A percentile compares a stretch with the other conserved stretches of the same genome.
phyloP scores from a whole-genome alignment of 441 rosid genomes.

The Arabidopsis lyrata region DNA sequence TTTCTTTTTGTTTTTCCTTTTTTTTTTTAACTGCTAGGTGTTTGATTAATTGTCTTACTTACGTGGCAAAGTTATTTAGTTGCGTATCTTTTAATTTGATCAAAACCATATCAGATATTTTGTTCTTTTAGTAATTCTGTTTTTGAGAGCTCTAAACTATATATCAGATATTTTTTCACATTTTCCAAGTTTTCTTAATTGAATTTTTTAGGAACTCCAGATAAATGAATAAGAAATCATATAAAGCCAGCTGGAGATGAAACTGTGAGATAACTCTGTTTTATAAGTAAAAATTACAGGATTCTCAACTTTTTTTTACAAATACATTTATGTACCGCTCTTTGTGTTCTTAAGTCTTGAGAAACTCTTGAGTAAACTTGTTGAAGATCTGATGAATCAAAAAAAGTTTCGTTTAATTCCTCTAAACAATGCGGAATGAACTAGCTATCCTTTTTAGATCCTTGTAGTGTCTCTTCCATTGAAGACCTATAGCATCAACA shows the following conservation, averaged over 20 bases:
- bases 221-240: too few species aligned
- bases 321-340: neutral
- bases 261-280: neutral
- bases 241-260: neutral
- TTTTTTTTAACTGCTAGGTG: neutral
- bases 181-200: neutral
- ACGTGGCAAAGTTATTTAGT: neutral
- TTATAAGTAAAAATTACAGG: neutral
- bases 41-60: neutral
- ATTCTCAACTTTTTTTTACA: constrained; percentile 12
- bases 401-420: neutral
- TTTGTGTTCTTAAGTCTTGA: neutral
- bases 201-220: too few species aligned
- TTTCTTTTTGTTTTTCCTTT: neutral
- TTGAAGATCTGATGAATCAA: neutral
- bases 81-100: neutral
- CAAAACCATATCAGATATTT: neutral
- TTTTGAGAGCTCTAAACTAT: too few species aligned
- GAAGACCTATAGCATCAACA: constrained; percentile 65
- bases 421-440: constrained; percentile 80
- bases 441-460: constrained; percentile 88
- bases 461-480: constrained; percentile 93
- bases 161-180: neutral
- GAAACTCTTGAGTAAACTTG: neutral
- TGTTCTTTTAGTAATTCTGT: too few species aligned